phyloP scores from a whole-genome alignment of 345 rosid species.

The Melaleuca quinquenervia region DNA sequence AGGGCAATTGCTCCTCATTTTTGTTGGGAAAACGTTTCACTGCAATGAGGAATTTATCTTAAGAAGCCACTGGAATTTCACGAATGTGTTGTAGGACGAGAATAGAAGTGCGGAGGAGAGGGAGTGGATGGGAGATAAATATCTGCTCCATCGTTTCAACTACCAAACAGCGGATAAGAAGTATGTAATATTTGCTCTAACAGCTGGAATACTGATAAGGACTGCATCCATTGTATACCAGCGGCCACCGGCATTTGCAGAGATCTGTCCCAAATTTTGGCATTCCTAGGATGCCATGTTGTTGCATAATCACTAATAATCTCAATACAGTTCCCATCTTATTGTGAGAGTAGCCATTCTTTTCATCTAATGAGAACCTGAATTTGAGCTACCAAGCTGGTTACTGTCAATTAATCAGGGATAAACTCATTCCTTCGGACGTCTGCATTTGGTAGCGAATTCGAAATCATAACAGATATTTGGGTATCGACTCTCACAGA shows the following conservation, averaged over 20 bases:
- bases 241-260: slow-evolving; percentile 36
- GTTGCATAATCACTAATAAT: not conserved
- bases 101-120: slow-evolving; percentile 41
- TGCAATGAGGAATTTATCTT: not conserved
- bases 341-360: not conserved
- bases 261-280: slow-evolving; percentile 46
- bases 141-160: slow-evolving; percentile 50
- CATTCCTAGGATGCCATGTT: not conserved
- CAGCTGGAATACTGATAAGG: slow-evolving; percentile 51
- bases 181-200: slow-evolving; percentile 48
- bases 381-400: not conserved
- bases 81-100: slow-evolving; percentile 20
- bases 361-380: not conserved
- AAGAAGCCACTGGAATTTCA: not conserved
- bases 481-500: fast-evolving
- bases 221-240: slow-evolving; percentile 45
- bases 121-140: slow-evolving; percentile 35
- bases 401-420: fast-evolving
- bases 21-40: fast-evolving
- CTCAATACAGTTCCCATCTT: not conserved
- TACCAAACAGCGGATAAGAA: slow-evolving; percentile 18
- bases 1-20: not conserved
- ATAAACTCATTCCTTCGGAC: not conserved
- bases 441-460: not conserved
- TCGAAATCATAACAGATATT: not conserved